A percentile compares a stretch with the other conserved stretches of the same genome.
These are phyloP conservation scores for Neonectria magnoliae DNA, from an alignment of 2,329 filamentous ascomycete species.

Conservation along the genomic window DNA sequence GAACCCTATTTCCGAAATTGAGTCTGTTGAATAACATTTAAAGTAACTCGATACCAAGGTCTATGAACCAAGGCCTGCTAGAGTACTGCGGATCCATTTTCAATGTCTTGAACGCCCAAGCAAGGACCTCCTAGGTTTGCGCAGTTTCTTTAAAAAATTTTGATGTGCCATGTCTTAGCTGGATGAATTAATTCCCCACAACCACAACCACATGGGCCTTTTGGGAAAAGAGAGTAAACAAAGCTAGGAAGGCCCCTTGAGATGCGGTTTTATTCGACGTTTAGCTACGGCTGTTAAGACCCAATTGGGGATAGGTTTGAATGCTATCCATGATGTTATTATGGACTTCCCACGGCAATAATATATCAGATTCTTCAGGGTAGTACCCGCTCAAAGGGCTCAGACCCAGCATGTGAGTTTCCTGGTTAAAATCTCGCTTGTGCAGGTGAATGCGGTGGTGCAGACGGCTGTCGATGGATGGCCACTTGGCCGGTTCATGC, in stretches of 20 bases:
- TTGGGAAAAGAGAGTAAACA: background rate
- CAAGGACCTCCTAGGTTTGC: background rate
- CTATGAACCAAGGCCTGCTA: background rate
- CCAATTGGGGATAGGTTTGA: background rate
- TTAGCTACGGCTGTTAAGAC: background rate
- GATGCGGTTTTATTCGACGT: background rate
- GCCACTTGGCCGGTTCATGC: conserved; percentile 24
- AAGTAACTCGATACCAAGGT: background rate
- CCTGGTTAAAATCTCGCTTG: conserved; percentile 35
- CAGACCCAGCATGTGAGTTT: conserved; percentile 14
- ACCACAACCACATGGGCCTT: background rate
- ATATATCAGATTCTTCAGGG: background rate
- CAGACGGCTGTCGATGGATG: conserved; percentile 14
- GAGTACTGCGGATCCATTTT: background rate
- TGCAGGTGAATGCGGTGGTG: conserved; percentile 14
- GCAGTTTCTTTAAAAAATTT: conserved; percentile 20
- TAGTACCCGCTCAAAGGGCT: background rate
- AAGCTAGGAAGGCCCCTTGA: background rate
- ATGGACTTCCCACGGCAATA: background rate
- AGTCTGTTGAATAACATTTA: background rate
- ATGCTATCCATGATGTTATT: background rate
- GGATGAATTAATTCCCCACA: background rate
- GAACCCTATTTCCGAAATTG: background rate
- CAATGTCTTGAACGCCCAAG: background rate
- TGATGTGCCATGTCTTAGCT: background rate